Evolutionary conservation across 2,329 filamentous ascomycete genomes (phyloP).

Genomic region (Rasamsonia emersonii): DNA sequence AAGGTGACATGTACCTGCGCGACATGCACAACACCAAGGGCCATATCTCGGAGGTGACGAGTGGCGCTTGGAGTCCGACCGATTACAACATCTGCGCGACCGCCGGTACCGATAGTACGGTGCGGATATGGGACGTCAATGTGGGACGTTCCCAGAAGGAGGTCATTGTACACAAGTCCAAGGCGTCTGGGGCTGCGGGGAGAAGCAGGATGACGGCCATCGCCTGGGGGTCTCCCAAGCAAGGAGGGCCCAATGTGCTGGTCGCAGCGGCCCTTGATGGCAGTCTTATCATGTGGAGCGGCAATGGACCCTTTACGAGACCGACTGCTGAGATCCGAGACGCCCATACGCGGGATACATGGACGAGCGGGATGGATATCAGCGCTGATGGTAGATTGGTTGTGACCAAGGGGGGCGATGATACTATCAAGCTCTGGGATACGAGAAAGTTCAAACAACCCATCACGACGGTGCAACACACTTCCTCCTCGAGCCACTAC

Average conservation of each 20-base stretch:
- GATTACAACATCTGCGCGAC: slow-evolving; percentile 81
- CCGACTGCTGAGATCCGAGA: slow-evolving; percentile 76
- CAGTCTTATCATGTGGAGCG: slow-evolving; percentile 82
- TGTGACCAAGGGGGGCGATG: slow-evolving; percentile 82
- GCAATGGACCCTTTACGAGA: slow-evolving; percentile 74
- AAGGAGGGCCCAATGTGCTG: slow-evolving; percentile 71
- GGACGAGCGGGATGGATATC: slow-evolving; percentile 87
- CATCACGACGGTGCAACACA: slow-evolving; percentile 67
- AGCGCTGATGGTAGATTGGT: slow-evolving; percentile 85
- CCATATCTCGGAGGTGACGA: slow-evolving; percentile 84
- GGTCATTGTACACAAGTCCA: slow-evolving; percentile 92
- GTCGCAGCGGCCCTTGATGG: slow-evolving; percentile 81
- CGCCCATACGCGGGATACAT: slow-evolving; percentile 73
- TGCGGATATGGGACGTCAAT: slow-evolving; percentile 96
- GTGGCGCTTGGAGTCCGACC: slow-evolving; percentile 82
- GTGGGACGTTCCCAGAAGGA: slow-evolving; percentile 83
- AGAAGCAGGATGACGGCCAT: slow-evolving; percentile 91
- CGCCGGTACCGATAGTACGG: slow-evolving; percentile 86
- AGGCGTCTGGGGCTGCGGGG: slow-evolving; percentile 75
- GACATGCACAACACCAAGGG: slow-evolving; percentile 98
- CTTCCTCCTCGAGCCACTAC: slow-evolving; percentile 75
- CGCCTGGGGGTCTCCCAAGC: slow-evolving; percentile 67
- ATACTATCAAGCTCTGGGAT: slow-evolving; percentile 94
- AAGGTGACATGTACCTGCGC: slow-evolving; percentile 95
- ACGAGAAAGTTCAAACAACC: slow-evolving; percentile 90